Conservation (phyloP, 441 rosid species). For the Gossypium schwendimanii region DNA sequence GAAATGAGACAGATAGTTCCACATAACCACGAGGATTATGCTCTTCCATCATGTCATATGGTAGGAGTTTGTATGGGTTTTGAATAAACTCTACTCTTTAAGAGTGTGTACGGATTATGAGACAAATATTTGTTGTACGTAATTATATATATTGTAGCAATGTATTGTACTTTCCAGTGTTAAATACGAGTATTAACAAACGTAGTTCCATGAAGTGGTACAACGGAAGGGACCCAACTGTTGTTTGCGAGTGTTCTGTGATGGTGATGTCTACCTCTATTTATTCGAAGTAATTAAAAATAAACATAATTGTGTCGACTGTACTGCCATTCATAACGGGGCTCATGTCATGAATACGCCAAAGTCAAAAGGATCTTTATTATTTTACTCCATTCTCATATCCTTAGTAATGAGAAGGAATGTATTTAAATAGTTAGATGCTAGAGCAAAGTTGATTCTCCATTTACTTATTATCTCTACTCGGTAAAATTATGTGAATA, state of each 20-base stretch:
- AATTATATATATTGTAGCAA: neutral
- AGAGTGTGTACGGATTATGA: no score
- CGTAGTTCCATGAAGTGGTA: neutral
- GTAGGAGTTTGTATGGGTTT: neutral
- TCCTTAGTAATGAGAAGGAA: no score
- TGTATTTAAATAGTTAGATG: no score
- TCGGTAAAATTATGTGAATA: no score
- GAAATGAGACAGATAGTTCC: conserved; percentile 22
- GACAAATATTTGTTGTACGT: neutral
- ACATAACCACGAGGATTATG: neutral
- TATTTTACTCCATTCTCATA: neutral
- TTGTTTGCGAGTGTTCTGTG: neutral
- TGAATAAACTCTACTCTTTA: neutral
- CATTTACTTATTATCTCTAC: no score
- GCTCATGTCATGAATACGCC: no score
- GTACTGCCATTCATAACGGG: no score
- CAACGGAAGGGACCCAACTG: neutral
- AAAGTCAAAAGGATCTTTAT: neutral
- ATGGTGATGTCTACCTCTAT: no score
- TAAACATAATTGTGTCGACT: no score
- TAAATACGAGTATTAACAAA: neutral
- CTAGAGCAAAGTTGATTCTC: no score
- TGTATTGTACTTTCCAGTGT: neutral
- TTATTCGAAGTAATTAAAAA: no score
- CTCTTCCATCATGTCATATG: neutral